Percentiles rank a stretch among this genome's conserved stretches.
phyloP scores from a whole-genome alignment of 352 stramenopile genomes.

The Globisporangium nodosum region DNA sequence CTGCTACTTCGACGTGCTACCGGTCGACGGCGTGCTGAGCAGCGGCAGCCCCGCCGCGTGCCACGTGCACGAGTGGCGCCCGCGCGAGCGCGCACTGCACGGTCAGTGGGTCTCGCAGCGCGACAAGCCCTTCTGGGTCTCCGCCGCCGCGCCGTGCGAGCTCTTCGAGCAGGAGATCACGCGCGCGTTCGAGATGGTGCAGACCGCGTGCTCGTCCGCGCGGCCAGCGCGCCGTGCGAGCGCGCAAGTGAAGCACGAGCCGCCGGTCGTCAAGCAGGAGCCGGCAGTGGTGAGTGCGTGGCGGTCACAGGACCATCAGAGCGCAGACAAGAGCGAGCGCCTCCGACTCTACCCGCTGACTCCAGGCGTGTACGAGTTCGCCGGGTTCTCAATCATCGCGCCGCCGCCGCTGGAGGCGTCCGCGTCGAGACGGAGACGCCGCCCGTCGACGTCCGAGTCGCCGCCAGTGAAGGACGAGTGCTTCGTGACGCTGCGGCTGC shows the following conservation, averaged over 20 bases:
- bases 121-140: conserved; percentile 16
- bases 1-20: conserved; percentile 35
- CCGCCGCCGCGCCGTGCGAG: conserved; percentile 9
- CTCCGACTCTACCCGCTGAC: conserved; percentile 36
- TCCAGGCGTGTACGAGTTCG: conserved; percentile 59
- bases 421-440: conserved; percentile 1
- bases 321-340: neutral
- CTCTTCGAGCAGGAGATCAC: conserved; percentile 13
- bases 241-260: neutral
- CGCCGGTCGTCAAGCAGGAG: neutral
- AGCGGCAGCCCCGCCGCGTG: conserved; percentile 26
- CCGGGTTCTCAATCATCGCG: conserved; percentile 46
- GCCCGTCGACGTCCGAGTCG: neutral
- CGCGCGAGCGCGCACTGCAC: neutral
- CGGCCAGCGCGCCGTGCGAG: neutral
- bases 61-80: conserved; percentile 26
- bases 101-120: conserved; percentile 4
- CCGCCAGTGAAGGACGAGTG: conserved; percentile 40
- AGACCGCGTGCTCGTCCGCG: conserved; percentile 1
- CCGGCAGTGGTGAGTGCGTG: neutral
- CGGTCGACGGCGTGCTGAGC: conserved; percentile 16
- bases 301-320: neutral
- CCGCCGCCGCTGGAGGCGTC: conserved; percentile 9
- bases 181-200: conserved; percentile 1
- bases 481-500: conserved; percentile 56